Conservation (phyloP, 371 early-diverging fungal species). For the Actinomucor elegans region DNA sequence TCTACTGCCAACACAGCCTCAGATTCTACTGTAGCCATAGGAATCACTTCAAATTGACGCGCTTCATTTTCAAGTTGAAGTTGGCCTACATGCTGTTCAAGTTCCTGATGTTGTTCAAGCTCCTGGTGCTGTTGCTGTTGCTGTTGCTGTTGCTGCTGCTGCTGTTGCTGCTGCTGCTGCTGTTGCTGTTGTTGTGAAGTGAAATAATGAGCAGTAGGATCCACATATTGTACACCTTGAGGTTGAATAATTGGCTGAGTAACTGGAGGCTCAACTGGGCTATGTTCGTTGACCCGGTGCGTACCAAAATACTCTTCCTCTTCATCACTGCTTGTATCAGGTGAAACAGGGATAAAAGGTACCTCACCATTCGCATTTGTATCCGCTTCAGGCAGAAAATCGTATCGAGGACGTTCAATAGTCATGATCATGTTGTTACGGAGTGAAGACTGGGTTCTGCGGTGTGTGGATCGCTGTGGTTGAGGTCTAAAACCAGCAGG, state of each 20-base stretch:
- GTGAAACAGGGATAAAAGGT: constrained; percentile 32
- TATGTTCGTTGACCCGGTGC: background rate
- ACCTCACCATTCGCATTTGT: constrained; percentile 13
- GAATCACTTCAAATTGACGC: no score
- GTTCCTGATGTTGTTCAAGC: background rate
- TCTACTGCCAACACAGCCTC: background rate
- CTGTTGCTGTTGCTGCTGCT: constrained; percentile 2
- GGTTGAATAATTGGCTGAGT: background rate
- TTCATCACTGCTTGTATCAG: constrained; percentile 29
- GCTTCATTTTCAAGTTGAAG: background rate
- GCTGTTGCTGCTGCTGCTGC: background rate
- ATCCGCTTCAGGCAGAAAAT: constrained; percentile 7
- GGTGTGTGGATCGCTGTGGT: background rate
- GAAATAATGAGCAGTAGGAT: no score
- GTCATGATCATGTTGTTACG: constrained; percentile 22
- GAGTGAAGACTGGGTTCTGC: constrained; percentile 10
- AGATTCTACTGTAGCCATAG: background rate
- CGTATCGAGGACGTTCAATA: constrained; percentile 25
- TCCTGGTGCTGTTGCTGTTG: background rate
- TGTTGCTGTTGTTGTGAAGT: constrained; percentile 1
- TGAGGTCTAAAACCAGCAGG: background rate
- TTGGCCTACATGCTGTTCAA: background rate
- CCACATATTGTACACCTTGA: background rate
- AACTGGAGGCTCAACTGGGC: background rate
- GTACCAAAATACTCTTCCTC: constrained; percentile 5